Conservation (phyloP, 1,284 basidiomycete species). For the Hymenochaete sp. region DNA sequence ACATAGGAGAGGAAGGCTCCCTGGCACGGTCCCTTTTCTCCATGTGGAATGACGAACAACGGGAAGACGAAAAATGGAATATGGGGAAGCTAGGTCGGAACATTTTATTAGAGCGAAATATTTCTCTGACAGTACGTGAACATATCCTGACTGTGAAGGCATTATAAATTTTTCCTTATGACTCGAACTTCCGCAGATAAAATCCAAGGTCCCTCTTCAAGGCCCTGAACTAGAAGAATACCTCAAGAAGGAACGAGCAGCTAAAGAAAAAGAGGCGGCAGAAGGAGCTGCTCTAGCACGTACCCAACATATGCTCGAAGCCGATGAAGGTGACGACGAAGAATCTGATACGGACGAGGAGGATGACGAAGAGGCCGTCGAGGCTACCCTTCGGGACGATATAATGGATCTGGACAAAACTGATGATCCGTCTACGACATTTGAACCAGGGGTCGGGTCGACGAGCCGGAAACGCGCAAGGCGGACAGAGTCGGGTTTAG, state of each 20-base stretch:
- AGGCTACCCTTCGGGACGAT: slow-evolving; percentile 46
- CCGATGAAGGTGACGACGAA: slow-evolving; percentile 66
- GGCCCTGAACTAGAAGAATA: slow-evolving; percentile 81
- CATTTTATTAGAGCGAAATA: slow-evolving; percentile 63
- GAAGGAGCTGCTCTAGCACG: slow-evolving; percentile 80
- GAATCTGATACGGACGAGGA: slow-evolving; percentile 47
- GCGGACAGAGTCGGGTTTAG: slow-evolving; percentile 36
- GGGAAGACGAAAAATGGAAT: slow-evolving; percentile 74
- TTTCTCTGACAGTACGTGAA: slow-evolving; percentile 55
- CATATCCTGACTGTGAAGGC: not conserved
- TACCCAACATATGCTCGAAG: slow-evolving; percentile 85
- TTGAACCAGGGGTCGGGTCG: slow-evolving; percentile 21
- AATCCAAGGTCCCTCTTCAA: slow-evolving; percentile 80
- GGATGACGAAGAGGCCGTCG: slow-evolving; percentile 67
- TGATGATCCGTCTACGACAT: slow-evolving; percentile 19
- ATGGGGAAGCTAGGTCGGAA: slow-evolving; percentile 81
- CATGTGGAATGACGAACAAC: slow-evolving; percentile 77
- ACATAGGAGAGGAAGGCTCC: slow-evolving; percentile 70
- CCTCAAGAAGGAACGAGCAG: slow-evolving; percentile 68
- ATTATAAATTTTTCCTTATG: not conserved
- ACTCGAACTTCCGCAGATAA: slow-evolving; percentile 45
- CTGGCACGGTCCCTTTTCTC: slow-evolving; percentile 76
- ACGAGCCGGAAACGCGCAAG: slow-evolving; percentile 18
- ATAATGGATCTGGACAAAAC: slow-evolving; percentile 36
- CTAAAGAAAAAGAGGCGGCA: slow-evolving; percentile 81